These are phyloP conservation scores for Phytophthora podocarpi DNA, from an alignment of 352 stramenopile genomes.

Conservation along the genomic window DNA sequence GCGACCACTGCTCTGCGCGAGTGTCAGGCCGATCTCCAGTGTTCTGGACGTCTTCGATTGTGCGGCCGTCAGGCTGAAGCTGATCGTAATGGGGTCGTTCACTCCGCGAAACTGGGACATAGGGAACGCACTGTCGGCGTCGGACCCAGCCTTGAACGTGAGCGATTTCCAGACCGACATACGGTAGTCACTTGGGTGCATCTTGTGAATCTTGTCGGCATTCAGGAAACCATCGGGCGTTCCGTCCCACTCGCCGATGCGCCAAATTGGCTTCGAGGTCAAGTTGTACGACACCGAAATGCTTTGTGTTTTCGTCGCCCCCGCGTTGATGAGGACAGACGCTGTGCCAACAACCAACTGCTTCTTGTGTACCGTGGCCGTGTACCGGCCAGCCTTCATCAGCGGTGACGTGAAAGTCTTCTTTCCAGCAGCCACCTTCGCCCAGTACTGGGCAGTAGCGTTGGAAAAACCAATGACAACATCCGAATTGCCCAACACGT, in stretches of 20 bases:
- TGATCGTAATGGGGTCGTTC: conserved; percentile 47
- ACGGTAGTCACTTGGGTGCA: conserved; percentile 56
- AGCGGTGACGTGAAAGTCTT: conserved; percentile 44
- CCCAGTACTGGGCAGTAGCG: conserved; percentile 52
- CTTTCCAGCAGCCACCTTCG: conserved; percentile 20
- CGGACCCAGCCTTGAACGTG: conserved; percentile 28
- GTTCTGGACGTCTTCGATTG: conserved; percentile 29
- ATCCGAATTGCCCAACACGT: conserved; percentile 21
- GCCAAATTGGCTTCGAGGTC: conserved; percentile 42
- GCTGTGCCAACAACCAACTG: conserved; percentile 41
- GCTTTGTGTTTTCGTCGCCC: conserved; percentile 20
- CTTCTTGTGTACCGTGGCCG: conserved; percentile 53
- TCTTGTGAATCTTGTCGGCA: conserved; percentile 57
- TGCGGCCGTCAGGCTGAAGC: conserved; percentile 33
- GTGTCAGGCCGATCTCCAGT: conserved; percentile 49
- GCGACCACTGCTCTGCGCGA: conserved; percentile 47
- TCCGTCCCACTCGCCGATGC: conserved; percentile 39
- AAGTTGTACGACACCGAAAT: conserved; percentile 37
- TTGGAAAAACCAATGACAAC: conserved; percentile 51
- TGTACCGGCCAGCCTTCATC: conserved; percentile 57
- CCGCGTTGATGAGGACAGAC: conserved; percentile 26
- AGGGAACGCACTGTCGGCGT: conserved; percentile 35
- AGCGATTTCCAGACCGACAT: conserved; percentile 38
- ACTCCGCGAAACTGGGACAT: conserved; percentile 55
- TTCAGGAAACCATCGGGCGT: conserved; percentile 54